A percentile compares a stretch with the other conserved stretches of the same genome.
These are phyloP conservation scores for Dactylellina parvicollis DNA, from an alignment of 2,329 filamentous ascomycete genomes.

Conservation along the genomic window DNA sequence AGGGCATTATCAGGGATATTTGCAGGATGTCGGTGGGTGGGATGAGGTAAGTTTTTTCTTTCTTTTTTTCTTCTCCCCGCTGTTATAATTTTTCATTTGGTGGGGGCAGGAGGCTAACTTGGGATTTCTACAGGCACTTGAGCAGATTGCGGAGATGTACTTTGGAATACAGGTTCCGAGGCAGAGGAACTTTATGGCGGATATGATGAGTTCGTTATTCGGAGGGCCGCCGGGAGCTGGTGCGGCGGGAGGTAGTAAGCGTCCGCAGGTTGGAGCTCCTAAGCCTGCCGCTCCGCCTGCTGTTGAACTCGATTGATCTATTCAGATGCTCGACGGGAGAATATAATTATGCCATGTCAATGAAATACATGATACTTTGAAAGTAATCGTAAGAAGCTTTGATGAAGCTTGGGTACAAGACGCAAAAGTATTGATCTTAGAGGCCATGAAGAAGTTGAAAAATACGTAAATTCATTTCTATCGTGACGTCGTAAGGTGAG, in stretches of 20 bases:
- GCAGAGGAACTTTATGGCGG: conserved; percentile 90
- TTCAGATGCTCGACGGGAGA: not conserved
- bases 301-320: conserved; percentile 52
- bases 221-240: conserved; percentile 70
- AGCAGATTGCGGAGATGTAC: conserved; percentile 94
- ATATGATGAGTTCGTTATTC: conserved; percentile 87
- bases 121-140: conserved; percentile 67
- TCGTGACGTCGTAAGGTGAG: too few species aligned
- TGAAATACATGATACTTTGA: conserved; percentile 14
- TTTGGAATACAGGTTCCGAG: conserved; percentile 89
- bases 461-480: too few species aligned
- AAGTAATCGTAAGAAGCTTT: too few species aligned
- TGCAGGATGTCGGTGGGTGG: conserved; percentile 82
- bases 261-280: conserved; percentile 53
- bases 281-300: conserved; percentile 35
- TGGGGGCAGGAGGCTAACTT: not conserved
- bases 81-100: too few species aligned
- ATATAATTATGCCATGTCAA: conserved; percentile 8
- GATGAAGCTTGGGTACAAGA: too few species aligned
- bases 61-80: not conserved
- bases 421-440: too few species aligned
- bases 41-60: conserved; percentile 65
- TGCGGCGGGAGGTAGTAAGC: conserved; percentile 16
- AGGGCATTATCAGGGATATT: conserved; percentile 79
- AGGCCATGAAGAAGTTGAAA: too few species aligned